Conservation (phyloP, 2,329 filamentous ascomycete species). For the Trichoderma cornu-damae region DNA sequence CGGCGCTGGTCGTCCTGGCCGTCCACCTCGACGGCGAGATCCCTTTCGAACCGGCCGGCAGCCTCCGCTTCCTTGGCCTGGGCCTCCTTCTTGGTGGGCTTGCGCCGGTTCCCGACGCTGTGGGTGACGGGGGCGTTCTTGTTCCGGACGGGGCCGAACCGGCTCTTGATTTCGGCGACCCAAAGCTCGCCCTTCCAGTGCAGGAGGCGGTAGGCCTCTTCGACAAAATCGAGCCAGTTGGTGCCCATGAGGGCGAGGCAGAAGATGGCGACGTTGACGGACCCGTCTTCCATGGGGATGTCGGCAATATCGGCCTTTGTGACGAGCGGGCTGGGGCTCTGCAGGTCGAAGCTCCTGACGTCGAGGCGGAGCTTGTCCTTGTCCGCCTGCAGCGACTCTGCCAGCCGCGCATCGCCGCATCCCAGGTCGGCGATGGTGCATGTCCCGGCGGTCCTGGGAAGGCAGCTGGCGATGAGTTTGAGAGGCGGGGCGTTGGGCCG, state of each 20-base stretch:
- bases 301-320: conserved; percentile 85
- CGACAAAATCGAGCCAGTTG: conserved; percentile 95
- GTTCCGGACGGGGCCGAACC: conserved; percentile 54
- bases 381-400: conserved; percentile 60
- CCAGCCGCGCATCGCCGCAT: conserved; percentile 84
- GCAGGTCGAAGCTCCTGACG: conserved; percentile 81
- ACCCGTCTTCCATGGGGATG: conserved; percentile 68
- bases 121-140: conserved; percentile 52
- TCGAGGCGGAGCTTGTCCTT: conserved; percentile 64
- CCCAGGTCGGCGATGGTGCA: conserved; percentile 87
- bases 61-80: conserved; percentile 44
- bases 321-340: conserved; percentile 68
- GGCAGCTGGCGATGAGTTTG: conserved; percentile 38
- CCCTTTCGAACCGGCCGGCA: conserved; percentile 46
- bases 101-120: conserved; percentile 60
- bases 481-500: conserved; percentile 27
- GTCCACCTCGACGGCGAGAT: conserved; percentile 66
- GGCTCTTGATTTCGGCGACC: conserved; percentile 94
- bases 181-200: conserved; percentile 94
- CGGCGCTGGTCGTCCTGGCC: conserved; percentile 57
- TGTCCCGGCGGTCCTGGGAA: conserved; percentile 66
- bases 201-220: conserved; percentile 88
- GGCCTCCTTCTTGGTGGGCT: conserved; percentile 42
- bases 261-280: conserved; percentile 84
- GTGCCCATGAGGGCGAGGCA: conserved; percentile 98